phyloP scores from a whole-genome alignment of 192 early-diverging fungal genomes.

The Backusella australiensis region DNA sequence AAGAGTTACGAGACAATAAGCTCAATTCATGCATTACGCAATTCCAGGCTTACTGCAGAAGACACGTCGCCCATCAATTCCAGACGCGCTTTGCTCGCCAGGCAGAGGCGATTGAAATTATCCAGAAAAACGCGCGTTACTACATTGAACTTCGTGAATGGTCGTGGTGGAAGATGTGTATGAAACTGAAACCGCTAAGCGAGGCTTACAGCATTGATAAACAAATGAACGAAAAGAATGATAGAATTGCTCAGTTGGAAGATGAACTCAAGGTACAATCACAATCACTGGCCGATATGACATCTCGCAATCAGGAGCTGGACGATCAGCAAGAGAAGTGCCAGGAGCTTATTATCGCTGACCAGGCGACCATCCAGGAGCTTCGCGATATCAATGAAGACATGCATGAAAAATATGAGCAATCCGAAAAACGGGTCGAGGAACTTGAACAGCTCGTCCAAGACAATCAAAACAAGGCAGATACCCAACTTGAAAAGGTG shows the following conservation, averaged over 20 bases:
- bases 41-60: slow-evolving; percentile 87
- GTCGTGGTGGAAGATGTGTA: slow-evolving; percentile 96
- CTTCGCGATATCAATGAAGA: slow-evolving; percentile 24
- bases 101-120: slow-evolving; percentile 86
- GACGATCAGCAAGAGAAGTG: slow-evolving; percentile 18
- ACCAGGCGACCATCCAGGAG: slow-evolving; percentile 17
- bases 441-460: neutral
- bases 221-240: slow-evolving; percentile 20
- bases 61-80: slow-evolving; percentile 77
- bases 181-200: slow-evolving; percentile 39
- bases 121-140: slow-evolving; percentile 91
- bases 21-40: slow-evolving; percentile 79
- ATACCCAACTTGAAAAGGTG: neutral
- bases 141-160: slow-evolving; percentile 89
- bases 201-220: slow-evolving; percentile 14
- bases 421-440: slow-evolving; percentile 12
- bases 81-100: slow-evolving; percentile 45
- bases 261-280: neutral
- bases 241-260: slow-evolving; percentile 3
- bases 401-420: slow-evolving; percentile 8
- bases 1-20: slow-evolving; percentile 85
- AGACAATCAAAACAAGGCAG: neutral
- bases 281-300: neutral
- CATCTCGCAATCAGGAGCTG: neutral
- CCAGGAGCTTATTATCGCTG: slow-evolving; percentile 12